Percentiles rank a stretch among this genome's conserved stretches.
These are phyloP conservation scores for Blastocystis sp. DNA, from an alignment of 352 stramenopile genomes.

Conservation along the genomic window DNA sequence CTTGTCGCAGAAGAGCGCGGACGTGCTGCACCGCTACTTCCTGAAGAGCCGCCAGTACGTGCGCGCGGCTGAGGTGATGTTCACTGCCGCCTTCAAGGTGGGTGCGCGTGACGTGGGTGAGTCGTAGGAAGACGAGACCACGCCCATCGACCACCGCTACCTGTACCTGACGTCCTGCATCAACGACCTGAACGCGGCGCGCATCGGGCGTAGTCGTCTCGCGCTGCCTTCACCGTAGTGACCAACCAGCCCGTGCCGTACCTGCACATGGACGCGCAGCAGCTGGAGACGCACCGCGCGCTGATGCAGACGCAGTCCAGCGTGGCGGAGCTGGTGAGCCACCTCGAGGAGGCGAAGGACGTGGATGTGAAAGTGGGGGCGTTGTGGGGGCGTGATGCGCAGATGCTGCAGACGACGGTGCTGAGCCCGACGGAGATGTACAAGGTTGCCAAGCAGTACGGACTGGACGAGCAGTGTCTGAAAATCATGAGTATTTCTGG, in stretches of 20 bases:
- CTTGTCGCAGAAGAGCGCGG: not conserved
- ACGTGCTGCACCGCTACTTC: slow-evolving; percentile 69
- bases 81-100: slow-evolving; percentile 35
- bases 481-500: not conserved
- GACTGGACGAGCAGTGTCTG: not conserved
- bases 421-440: slow-evolving; percentile 41
- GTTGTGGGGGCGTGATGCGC: not conserved
- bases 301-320: slow-evolving; percentile 9
- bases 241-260: not conserved
- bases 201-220: not conserved
- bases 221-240: not conserved
- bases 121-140: not conserved
- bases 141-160: not conserved
- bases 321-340: not conserved
- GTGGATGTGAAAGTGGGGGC: not conserved
- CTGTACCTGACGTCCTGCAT: slow-evolving; percentile 46
- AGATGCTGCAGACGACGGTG: not conserved
- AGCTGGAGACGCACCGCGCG: slow-evolving; percentile 1
- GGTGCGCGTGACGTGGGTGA: not conserved
- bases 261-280: not conserved
- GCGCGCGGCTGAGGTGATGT: slow-evolving; percentile 34
- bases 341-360: not conserved
- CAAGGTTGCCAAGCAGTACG: not conserved
- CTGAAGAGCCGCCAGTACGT: slow-evolving; percentile 58
- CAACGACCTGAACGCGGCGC: slow-evolving; percentile 56